phyloP scores from a whole-genome alignment of 1,139 yeast species.

The Yamadazyma triangularis region DNA sequence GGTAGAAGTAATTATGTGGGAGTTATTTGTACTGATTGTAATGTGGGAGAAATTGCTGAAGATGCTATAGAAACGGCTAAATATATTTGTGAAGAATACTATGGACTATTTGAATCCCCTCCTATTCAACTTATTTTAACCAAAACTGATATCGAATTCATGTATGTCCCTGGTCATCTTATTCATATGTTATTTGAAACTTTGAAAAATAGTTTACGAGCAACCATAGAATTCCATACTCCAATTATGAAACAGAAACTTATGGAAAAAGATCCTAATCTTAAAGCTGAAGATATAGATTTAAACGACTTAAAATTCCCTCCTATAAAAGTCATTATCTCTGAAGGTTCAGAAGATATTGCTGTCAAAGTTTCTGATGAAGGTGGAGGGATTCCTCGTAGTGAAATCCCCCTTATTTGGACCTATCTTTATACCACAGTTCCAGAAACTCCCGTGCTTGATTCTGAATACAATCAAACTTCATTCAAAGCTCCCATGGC shows the following conservation, averaged over 20 bases:
- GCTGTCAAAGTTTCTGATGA: constrained; percentile 92
- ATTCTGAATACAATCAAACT: constrained; percentile 49
- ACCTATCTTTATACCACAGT: constrained; percentile 90
- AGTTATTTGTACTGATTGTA: constrained; percentile 76
- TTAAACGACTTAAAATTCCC: constrained; percentile 71
- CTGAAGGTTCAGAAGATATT: constrained; percentile 89
- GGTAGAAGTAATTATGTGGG: constrained; percentile 70
- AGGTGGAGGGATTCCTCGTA: constrained; percentile 90
- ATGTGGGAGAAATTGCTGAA: constrained; percentile 72
- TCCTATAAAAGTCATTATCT: constrained; percentile 80
- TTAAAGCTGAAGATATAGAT: constrained; percentile 40
- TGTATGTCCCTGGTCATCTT: constrained; percentile 89
- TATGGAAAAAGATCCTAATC: constrained; percentile 40
- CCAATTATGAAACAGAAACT: constrained; percentile 35
- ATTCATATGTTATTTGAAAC: constrained; percentile 87
- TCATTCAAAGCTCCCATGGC: constrained; percentile 90
- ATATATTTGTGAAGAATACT: constrained; percentile 83
- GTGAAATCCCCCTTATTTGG: constrained; percentile 85
- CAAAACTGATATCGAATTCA: constrained; percentile 59
- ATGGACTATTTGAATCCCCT: constrained; percentile 79
- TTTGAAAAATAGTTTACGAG: constrained; percentile 75
- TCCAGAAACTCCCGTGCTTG: constrained; percentile 64
- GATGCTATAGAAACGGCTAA: constrained; percentile 86
- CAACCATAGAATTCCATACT: constrained; percentile 75
- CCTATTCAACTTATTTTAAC: constrained; percentile 73